phyloP scores from a whole-genome alignment of 2,329 filamentous ascomycete species.

The Paraconiothyrium sp. region DNA sequence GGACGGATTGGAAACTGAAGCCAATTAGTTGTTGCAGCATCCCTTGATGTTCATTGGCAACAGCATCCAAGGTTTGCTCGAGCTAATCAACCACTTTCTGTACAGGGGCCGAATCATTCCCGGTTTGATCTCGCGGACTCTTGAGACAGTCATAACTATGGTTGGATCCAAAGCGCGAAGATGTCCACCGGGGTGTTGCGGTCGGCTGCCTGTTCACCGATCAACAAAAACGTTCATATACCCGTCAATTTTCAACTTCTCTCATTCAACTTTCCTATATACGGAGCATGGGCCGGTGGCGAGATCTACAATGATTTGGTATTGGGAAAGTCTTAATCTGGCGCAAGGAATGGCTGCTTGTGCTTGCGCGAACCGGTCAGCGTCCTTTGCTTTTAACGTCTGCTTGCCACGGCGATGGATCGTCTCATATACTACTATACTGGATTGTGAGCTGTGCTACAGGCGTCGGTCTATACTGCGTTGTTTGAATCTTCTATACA shows the following conservation, averaged over 20 bases:
- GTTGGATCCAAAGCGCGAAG: not conserved
- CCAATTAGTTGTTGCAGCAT: constrained; percentile 1
- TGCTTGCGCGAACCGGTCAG: not conserved
- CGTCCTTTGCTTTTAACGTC: not conserved
- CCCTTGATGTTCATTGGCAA: not conserved
- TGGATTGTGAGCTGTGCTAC: too few species aligned
- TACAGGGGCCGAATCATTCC: constrained; percentile 7
- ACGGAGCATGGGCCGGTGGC: constrained; percentile 27
- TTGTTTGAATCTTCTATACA: not conserved
- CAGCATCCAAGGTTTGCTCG: not conserved
- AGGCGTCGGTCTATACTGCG: not conserved
- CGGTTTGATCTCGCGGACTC: not conserved
- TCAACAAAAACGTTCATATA: constrained; percentile 37
- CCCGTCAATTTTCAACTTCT: constrained; percentile 22
- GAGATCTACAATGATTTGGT: not conserved
- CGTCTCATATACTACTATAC: too few species aligned
- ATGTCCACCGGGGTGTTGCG: not conserved
- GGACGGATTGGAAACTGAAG: constrained; percentile 42
- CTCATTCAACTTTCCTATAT: constrained; percentile 26
- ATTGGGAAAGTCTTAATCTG: not conserved
- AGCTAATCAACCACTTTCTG: not conserved
- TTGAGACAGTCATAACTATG: constrained; percentile 5
- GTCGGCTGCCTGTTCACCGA: not conserved
- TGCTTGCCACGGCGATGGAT: not conserved
- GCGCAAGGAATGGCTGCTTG: not conserved